Evolutionary conservation across 176 grass and related monocot genomes (phyloP).

Genomic region (Juncus inflexus): DNA sequence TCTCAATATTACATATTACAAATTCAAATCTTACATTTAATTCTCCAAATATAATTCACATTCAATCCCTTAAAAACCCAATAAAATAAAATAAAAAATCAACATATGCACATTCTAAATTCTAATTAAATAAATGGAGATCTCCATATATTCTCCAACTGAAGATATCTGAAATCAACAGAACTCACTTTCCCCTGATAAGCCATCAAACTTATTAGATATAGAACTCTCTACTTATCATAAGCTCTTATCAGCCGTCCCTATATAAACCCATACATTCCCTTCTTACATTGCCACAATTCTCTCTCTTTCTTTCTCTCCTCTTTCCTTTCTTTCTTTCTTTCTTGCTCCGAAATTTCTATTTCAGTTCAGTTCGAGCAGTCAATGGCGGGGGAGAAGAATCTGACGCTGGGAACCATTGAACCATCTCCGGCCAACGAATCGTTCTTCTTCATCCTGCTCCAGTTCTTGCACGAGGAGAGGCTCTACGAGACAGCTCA

Average conservation of each 20-base stretch:
- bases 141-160: too few relatives aligned
- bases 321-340: not conserved
- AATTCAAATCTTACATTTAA: too few relatives aligned
- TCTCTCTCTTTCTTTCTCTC: not conserved
- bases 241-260: not conserved
- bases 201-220: not conserved
- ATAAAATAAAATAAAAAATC: not conserved
- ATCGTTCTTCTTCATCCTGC: not conserved
- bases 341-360: constrained; percentile 3
- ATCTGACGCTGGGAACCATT: not conserved
- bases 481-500: constrained; percentile 11
- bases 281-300: constrained; percentile 10
- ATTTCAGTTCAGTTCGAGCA: not conserved
- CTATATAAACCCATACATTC: constrained; percentile 8
- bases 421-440: not conserved
- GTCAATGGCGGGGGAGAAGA: not conserved
- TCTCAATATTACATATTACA: too few relatives aligned
- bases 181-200: not conserved
- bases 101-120: not conserved
- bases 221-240: too few relatives aligned
- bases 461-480: not conserved
- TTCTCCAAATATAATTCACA: not conserved
- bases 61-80: not conserved
- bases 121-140: not conserved
- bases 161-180: too few relatives aligned